Conservation (phyloP, 2,329 filamentous ascomycete species). For the Knoxdaviesia proteae region DNA sequence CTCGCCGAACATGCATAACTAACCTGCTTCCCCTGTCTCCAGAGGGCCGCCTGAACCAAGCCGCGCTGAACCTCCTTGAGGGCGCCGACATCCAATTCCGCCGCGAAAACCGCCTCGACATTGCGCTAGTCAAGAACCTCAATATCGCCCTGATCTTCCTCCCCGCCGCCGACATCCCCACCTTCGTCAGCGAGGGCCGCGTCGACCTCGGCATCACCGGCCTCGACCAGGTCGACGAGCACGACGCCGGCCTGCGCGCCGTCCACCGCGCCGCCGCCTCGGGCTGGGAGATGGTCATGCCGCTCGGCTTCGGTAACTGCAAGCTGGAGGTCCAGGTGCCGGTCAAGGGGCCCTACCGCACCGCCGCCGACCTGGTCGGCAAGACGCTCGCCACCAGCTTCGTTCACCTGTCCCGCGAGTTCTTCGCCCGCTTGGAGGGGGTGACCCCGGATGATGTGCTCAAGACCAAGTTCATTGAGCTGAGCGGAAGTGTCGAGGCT, state of each 20-base stretch:
- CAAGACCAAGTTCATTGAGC: conserved; percentile 75
- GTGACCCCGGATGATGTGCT: conserved; percentile 21
- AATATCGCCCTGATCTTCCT: conserved; percentile 93
- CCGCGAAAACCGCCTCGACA: conserved; percentile 85
- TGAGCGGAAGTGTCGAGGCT: conserved; percentile 92
- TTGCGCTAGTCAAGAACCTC: conserved; percentile 92
- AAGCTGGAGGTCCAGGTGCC: conserved; percentile 95
- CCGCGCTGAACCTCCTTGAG: conserved; percentile 72
- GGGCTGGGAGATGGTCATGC: conserved; percentile 69
- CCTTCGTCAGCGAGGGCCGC: conserved; percentile 85
- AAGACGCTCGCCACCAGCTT: conserved; percentile 95
- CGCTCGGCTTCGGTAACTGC: conserved; percentile 77
- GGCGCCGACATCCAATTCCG: conserved; percentile 94
- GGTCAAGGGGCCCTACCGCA: conserved; percentile 52
- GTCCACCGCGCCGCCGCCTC: conserved; percentile 28
- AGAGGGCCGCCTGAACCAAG: conserved; percentile 87
- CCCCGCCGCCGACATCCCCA: conserved; percentile 89
- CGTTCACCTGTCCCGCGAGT: conserved; percentile 60
- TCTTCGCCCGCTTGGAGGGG: conserved; percentile 61
- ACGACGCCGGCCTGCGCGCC: conserved; percentile 44
- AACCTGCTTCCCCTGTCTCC: conserved; percentile 6
- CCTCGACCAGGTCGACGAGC: conserved; percentile 77
- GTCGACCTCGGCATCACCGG: conserved; percentile 93
- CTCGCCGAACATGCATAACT: conserved; percentile 2
- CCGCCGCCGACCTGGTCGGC: conserved; percentile 62